These are phyloP conservation scores for Claviceps sorghi DNA, from an alignment of 2,329 filamentous ascomycete genomes.

Conservation along the genomic window DNA sequence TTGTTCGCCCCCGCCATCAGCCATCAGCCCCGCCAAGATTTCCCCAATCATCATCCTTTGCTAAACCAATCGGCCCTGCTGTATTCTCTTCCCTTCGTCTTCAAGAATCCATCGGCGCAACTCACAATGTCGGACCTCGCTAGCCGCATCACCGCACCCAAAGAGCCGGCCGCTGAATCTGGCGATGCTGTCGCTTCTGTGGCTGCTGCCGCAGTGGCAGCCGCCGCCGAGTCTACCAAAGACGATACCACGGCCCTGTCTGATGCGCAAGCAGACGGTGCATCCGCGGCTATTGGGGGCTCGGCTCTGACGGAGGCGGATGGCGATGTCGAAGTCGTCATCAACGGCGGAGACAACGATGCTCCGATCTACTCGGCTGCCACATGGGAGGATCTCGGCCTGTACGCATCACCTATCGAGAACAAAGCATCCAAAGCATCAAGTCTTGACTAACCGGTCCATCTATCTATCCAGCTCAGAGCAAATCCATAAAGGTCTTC, in stretches of 20 bases:
- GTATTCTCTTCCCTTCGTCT: background rate
- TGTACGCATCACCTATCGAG: constrained; percentile 1
- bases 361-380: constrained; percentile 5
- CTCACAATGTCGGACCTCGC: constrained; percentile 6
- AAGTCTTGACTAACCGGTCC: background rate
- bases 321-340: constrained; percentile 6
- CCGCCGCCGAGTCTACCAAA: background rate
- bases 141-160: constrained; percentile 4
- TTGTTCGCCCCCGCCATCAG: background rate
- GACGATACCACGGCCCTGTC: background rate
- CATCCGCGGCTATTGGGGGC: constrained; percentile 5
- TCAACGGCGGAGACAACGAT: constrained; percentile 3
- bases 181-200: background rate
- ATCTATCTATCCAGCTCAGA: constrained; percentile 17
- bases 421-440: background rate
- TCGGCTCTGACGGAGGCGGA: constrained; percentile 3
- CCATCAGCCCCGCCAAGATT: background rate
- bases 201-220: background rate
- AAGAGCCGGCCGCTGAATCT: background rate
- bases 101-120: background rate
- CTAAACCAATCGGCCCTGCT: background rate
- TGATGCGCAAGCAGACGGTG: constrained; percentile 5
- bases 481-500: constrained; percentile 60
- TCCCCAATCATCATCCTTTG: background rate
- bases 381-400: constrained; percentile 5